Evolutionary conservation across 106 monocot genomes (phyloP), one percentile per base, ranked within the genome.

Genomic region (Allium fistulosum): DNA sequence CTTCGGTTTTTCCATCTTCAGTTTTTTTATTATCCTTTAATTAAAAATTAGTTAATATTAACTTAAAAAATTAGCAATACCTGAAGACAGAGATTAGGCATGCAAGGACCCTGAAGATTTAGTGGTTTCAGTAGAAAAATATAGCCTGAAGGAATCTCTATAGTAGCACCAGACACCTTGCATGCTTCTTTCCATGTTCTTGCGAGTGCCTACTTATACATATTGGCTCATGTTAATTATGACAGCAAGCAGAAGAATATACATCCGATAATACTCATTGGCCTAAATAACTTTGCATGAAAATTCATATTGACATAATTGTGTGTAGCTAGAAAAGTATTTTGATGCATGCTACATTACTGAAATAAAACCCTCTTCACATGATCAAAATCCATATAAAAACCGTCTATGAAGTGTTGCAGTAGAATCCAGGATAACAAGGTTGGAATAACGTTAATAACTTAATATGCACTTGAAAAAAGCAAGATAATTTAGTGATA

Each of bases 71-170:
- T 6, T 50, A 72, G 52, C 12, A 12, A 17, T 26, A 84, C 84
- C 84, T 77, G 71, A 37, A 84, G 74, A 62, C 58, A 17, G 48
- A 84, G 74, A 17, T 71, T 47, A 65, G 80, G 69, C 70, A 58
- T 84, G 62, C 84, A 84, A 51, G 83, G 83, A 12, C 84, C 84
- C 69, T 77, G 80, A n/a, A 84, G 73, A 69, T 61, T 84, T 45
- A 84, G 58, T 77, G 80, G 74, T 69, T 49, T 73, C 12, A 84
- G 50, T 22, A 84, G 80, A 70, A 84, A 84, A 17, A 50, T 76
- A 57, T 55, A 77, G 8, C 60, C 73, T 72, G 76, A 69, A 37
- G 80, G 80, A 48, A 84, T 49, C 46, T 63, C 45, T 46, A 84
- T 13, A 18, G 84, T 84, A 47, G 80, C 76, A 17, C 51, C 58